Evolutionary conservation across 2,329 filamentous ascomycete species (phyloP).

Genomic region (Monosporascus sp.): DNA sequence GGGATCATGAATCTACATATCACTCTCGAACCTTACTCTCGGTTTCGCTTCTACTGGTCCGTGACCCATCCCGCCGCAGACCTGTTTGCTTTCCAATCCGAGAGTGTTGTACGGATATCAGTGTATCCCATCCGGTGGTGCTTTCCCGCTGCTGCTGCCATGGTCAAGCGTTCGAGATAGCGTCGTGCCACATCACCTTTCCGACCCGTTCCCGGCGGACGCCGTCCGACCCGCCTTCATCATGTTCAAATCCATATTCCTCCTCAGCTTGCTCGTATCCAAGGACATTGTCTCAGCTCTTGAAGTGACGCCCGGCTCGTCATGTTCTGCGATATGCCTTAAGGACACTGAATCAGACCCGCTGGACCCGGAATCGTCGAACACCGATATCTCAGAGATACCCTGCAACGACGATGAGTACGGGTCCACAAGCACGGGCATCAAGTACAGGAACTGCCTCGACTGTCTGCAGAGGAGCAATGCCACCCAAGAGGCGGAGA

Average conservation of each 20-base stretch:
- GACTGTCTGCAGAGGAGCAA: slow-evolving; percentile 42
- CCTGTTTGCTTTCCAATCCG: background rate
- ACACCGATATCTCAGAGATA: slow-evolving; percentile 41
- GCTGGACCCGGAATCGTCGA: slow-evolving; percentile 29
- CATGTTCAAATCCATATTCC: slow-evolving; percentile 6
- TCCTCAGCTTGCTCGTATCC: slow-evolving; percentile 13
- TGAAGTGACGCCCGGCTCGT: slow-evolving; percentile 45
- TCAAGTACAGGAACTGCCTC: slow-evolving; percentile 42
- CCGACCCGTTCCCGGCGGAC: slow-evolving; percentile 3
- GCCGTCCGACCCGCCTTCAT: slow-evolving; percentile 1
- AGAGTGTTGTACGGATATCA: background rate
- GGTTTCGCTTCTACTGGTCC: background rate
- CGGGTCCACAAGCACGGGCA: slow-evolving; percentile 29
- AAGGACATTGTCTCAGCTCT: slow-evolving; percentile 24
- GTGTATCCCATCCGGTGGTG: slow-evolving; percentile 7
- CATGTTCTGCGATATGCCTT: slow-evolving; percentile 43
- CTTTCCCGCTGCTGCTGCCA: slow-evolving; percentile 3
- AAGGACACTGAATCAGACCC: slow-evolving; percentile 30
- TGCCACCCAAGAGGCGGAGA: slow-evolving; percentile 31
- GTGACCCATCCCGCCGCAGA: background rate
- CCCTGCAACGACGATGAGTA: slow-evolving; percentile 39
- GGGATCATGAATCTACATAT: background rate
- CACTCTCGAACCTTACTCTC: background rate
- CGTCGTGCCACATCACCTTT: background rate
- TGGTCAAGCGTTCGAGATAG: slow-evolving; percentile 3